Evolutionary conservation across 129 eudicot species (phyloP), one percentile per base, ranked within the genome.

Genomic region (Heracleum sosnowskyi): DNA sequence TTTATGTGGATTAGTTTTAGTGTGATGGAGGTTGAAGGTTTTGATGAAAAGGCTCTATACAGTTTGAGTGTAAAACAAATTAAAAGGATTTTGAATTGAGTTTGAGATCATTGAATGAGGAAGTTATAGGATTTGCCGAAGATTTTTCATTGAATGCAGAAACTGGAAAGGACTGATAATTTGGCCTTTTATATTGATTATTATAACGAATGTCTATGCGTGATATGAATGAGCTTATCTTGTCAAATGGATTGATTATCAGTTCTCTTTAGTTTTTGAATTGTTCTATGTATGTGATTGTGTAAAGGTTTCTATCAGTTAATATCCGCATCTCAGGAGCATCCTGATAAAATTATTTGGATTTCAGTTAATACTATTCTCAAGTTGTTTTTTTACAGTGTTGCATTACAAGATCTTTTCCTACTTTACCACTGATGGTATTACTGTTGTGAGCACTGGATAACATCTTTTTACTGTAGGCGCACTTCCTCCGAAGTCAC

Each of bases 401-500:
- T 11, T 60, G 68, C 68, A 60, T 10, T 60, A n/a, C 16, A 60
- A n/a, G 6, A n/a, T 9, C 9, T 4, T 60, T 20, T 22, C 24
- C 39, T 66, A 11, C 45, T 72, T 41, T 24, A 35, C 7, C 26
- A 34, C 1, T 72, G 17, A 24, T 64, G 37, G 8, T 64, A 64
- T 33, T 13, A 2, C 22, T n/a, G 24, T 42, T 73, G 53, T 73
- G 76, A 41, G 66, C 73, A 31, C 76, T 35, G 18, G 8, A 36
- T 42, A 29, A 18, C 60, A 44, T 77, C 46, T 85, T 80, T 71
- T 5, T 70, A 41, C 80, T 82, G 40, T 84, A 92, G 96, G 91
- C 70, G 85, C 88, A 75, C 69, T 42, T 79, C 84, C 78, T 80
- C 79, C 81, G 49, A 89, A 85, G 83, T 79, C 84, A 81, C 44